Conservation (phyloP, 2,329 filamentous ascomycete species). For the Sarocladiaceae sp. region DNA sequence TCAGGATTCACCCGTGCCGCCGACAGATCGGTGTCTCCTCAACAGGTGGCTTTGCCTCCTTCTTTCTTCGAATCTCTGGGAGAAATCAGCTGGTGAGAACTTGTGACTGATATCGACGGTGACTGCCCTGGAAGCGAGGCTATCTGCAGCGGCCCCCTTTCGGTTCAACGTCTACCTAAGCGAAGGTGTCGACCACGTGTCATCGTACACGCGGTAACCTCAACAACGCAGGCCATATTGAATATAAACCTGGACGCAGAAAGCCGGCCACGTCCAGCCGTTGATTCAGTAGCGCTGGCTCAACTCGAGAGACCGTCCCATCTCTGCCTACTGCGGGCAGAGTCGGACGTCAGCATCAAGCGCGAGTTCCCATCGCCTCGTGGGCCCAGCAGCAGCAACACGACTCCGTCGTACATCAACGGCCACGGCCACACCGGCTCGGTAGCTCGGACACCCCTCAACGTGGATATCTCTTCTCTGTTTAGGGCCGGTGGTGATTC, state of each 20-base stretch:
- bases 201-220: slow-evolving; percentile 5
- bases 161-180: background rate
- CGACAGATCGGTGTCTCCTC: too few relatives aligned
- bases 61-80: too few relatives aligned
- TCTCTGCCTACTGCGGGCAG: slow-evolving; percentile 36
- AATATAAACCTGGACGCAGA: background rate
- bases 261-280: slow-evolving; percentile 14
- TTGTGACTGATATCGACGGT: too few relatives aligned
- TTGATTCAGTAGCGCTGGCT: slow-evolving; percentile 31
- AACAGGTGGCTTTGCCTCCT: too few relatives aligned
- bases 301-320: slow-evolving; percentile 35
- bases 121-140: too few relatives aligned
- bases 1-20: too few relatives aligned
- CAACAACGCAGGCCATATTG: background rate
- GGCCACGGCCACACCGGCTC: slow-evolving; percentile 1
- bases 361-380: slow-evolving; percentile 12
- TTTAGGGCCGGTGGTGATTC: slow-evolving; percentile 70
- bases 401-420: slow-evolving; percentile 17
- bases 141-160: background rate
- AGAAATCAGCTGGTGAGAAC: too few relatives aligned
- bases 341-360: slow-evolving; percentile 23
- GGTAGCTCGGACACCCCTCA: slow-evolving; percentile 24
- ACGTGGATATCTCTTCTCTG: slow-evolving; percentile 91
- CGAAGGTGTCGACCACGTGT: slow-evolving; percentile 9
- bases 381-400: slow-evolving; percentile 18